phyloP scores from a whole-genome alignment of 139 green algal genomes.

The Chlorella sp. region DNA sequence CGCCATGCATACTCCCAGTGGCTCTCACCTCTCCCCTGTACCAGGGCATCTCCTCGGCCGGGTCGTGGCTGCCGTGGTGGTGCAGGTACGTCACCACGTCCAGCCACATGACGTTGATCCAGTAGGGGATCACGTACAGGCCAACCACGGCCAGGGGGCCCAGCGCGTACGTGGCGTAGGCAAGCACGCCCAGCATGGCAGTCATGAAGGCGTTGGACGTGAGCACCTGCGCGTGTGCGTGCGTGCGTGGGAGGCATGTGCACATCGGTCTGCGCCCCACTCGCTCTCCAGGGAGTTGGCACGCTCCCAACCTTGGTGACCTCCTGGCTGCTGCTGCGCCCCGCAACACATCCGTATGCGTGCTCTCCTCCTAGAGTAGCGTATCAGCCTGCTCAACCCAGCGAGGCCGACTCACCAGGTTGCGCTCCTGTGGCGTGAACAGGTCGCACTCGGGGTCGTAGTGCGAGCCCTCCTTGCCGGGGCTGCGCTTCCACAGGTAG shows the following conservation, averaged over 20 bases:
- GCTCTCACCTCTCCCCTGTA: conserved; percentile 71
- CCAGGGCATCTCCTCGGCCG: conserved; percentile 83
- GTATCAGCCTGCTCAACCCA: no score
- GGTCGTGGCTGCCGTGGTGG: conserved; percentile 76
- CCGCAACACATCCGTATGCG: no score
- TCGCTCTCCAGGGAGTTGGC: no score
- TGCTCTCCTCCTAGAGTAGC: no score
- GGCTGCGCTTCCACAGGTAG: conserved; percentile 77
- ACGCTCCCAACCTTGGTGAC: no score
- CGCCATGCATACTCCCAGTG: not conserved
- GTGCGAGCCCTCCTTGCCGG: conserved; percentile 88
- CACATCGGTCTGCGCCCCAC: no score
- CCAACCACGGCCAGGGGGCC: conserved; percentile 75
- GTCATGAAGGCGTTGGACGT: conserved; percentile 79
- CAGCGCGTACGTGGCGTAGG: conserved; percentile 56
- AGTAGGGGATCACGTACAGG: conserved; percentile 90
- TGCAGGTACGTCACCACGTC: conserved; percentile 96
- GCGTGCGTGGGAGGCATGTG: no score
- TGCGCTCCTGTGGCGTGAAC: conserved; percentile 57
- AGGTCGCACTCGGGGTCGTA: conserved; percentile 87
- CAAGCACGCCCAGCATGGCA: conserved; percentile 77
- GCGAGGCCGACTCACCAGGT: conserved; percentile 55
- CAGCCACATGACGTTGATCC: conserved; percentile 88
- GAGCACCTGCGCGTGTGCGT: conserved; percentile 29
- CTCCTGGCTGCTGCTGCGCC: no score